Base-by-base conservation (phyloP, 2,329 filamentous ascomycete species). In the Paracorniculantispora psalliotae region DNA sequence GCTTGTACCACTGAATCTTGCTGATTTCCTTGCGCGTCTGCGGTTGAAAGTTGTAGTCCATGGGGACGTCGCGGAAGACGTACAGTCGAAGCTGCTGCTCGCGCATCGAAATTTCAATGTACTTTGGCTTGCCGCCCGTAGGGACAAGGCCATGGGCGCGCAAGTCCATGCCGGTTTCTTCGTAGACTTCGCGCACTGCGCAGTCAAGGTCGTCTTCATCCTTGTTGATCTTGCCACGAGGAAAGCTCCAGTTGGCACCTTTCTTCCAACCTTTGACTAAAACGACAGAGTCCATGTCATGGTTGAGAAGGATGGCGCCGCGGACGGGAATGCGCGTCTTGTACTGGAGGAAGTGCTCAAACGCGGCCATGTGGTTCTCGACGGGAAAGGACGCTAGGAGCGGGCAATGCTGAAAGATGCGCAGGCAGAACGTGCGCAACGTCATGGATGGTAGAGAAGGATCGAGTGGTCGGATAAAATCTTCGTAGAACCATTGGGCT, bases 401-500 rank as follows among this genome's bases (percentile, higher is more conserved):
- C 33, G 94, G 94, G 67, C 93, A 97, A 71, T 97, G 93, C 67
- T 92, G 87, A 72, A 97, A 97, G 67, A 99, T 96, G 66, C 88
- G 85, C 61, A 96, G 80, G 67, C 90, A 93, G 75, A 99, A 99
- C 54, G 82, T 86, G 65, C 90, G 87, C 35, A 99, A 82, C 48
- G 87, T 85, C 80, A 97, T 88, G 58, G 89, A 92, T 4, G 94
- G 94, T 12, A 99, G 81, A 41, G 82, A 82, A 55, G 92, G 88
- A 73, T 97, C 90, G 63, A 94, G 80, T 41, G 93, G 92, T 50
- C 94, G 90, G 72, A 99, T 91, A 72, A 99, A 99, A 75, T 99
- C 94, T 80, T 99, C 94, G 84, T 99, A 99, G 76, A 96, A 99
- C 94, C 94, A 99, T 86, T 99, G 96, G 67, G 94, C 94, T 76